Base-by-base conservation (phyloP, 495 filamentous ascomycete species). In the Elaphomyces granulatus region DNA sequence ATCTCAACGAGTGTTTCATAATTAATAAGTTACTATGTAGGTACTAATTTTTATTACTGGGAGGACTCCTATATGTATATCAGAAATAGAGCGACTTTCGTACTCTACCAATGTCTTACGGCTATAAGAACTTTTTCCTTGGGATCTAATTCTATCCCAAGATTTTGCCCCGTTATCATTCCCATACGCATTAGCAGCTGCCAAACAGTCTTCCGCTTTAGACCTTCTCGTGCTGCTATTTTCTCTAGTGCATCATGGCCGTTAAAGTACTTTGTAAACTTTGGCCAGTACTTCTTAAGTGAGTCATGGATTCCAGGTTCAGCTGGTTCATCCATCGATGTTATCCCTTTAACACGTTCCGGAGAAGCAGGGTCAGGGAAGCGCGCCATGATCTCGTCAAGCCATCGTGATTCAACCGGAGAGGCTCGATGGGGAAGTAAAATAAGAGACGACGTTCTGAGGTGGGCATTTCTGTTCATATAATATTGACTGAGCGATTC, bases 221-320 rank as follows among this genome's bases (percentile, higher is more conserved):
- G 66, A 8, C 76, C 77, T 63, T 96, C 87, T 26, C 76, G 68
- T 8, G 86, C 68, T 0, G 76, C 68, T 50, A 96, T 82, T 55
- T 87, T 80, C 63, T 98, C 90, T 30, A 98, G 60, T 3, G 88
- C 84, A 55, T 83, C 76, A 33, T 68, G 66, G 1, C 90, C 90
- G 58, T 96, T 87, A 45, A 95, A 83, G 56, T 94, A 92, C 54
- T 81, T 81, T 48, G 79, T 45, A 36, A 76, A 62, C 6, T 53
- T 56, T 4, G 71, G 70, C 68, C 73, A 75, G 19, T 66, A 56
- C 17, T 58, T 60, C 30, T 63, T 54, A 20, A 74, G 63, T 30
- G 81, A 70, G 21, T 58, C 57, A 31, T 68, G 67, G 55, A 68
- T 72, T 15, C 62, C 64, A 39, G 61, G 61, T 10, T 66, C 63